These are phyloP conservation scores for Aspergillus aculeatinus DNA, from an alignment of 2,329 filamentous ascomycete species.

Conservation along the genomic window DNA sequence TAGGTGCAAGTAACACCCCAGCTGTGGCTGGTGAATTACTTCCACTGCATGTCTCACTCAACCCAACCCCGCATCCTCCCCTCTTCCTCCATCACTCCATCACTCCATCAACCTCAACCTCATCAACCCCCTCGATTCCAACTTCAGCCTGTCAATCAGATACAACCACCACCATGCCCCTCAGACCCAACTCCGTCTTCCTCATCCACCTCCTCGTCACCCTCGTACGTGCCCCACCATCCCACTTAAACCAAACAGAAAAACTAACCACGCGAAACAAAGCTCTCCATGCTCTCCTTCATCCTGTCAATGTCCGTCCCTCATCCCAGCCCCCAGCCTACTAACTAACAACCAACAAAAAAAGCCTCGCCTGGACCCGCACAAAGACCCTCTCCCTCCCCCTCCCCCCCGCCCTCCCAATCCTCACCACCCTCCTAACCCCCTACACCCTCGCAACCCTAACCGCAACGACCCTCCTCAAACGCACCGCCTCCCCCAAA, in stretches of 20 bases:
- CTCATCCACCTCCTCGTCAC: neutral
- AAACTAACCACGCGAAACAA: too few relatives aligned
- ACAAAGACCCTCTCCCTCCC: constrained; percentile 14
- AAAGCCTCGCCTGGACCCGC: constrained; percentile 30
- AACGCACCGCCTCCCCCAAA: neutral
- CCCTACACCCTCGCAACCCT: constrained; percentile 12
- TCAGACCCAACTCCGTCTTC: neutral
- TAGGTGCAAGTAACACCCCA: too few relatives aligned
- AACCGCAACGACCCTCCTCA: constrained; percentile 3
- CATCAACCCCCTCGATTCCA: too few relatives aligned
- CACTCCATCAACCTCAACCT: neutral
- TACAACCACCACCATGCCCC: neutral
- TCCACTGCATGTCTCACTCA: too few relatives aligned
- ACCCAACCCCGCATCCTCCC: too few relatives aligned
- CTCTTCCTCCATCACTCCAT: too few relatives aligned
- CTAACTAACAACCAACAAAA: neutral
- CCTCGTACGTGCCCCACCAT: neutral
- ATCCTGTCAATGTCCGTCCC: constrained; percentile 6
- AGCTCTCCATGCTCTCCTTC: constrained; percentile 1
- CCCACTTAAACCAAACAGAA: too few relatives aligned
- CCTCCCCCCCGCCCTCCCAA: constrained; percentile 29
- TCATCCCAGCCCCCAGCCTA: too few relatives aligned
- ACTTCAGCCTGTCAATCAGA: neutral
- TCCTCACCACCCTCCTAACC: constrained; percentile 23
- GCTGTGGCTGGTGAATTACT: too few relatives aligned